phyloP scores from a whole-genome alignment of 495 filamentous ascomycete species.

The Penicillium bovifimosum region DNA sequence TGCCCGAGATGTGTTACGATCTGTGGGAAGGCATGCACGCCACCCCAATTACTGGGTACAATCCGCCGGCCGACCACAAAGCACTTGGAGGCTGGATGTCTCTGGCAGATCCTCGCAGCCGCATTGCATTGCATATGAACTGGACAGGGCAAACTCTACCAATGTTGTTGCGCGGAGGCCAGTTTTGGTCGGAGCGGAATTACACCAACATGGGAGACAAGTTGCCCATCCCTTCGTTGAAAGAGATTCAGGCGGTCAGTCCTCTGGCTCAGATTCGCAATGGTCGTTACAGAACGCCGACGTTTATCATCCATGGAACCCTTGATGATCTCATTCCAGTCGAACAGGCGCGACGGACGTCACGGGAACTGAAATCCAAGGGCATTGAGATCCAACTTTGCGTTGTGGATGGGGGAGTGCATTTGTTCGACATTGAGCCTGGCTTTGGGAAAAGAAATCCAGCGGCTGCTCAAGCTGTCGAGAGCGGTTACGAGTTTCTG shows the following conservation, averaged over 20 bases:
- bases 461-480: neutral
- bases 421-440: conserved; percentile 28
- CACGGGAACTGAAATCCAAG: conserved; percentile 14
- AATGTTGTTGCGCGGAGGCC: conserved; percentile 27
- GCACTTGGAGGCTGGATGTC: neutral
- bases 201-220: neutral
- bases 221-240: conserved; percentile 14
- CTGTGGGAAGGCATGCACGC: neutral
- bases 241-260: conserved; percentile 27
- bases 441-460: neutral
- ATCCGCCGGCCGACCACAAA: neutral
- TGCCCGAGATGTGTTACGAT: conserved; percentile 15
- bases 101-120: conserved; percentile 27
- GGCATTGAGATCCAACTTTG: conserved; percentile 26
- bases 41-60: neutral
- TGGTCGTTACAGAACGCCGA: conserved; percentile 37
- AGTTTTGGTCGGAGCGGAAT: neutral
- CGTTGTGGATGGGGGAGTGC: conserved; percentile 25
- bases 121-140: conserved; percentile 38
- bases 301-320: conserved; percentile 43
- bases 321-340: conserved; percentile 42
- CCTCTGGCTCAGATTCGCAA: conserved; percentile 30
- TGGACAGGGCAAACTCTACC: conserved; percentile 36
- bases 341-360: conserved; percentile 28
- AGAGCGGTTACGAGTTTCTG: neutral